A percentile compares a stretch with the other conserved stretches of the same genome.
Evolutionary conservation across 768 basidiomycete genomes (phyloP).

Genomic region (Amanita rubescens): DNA sequence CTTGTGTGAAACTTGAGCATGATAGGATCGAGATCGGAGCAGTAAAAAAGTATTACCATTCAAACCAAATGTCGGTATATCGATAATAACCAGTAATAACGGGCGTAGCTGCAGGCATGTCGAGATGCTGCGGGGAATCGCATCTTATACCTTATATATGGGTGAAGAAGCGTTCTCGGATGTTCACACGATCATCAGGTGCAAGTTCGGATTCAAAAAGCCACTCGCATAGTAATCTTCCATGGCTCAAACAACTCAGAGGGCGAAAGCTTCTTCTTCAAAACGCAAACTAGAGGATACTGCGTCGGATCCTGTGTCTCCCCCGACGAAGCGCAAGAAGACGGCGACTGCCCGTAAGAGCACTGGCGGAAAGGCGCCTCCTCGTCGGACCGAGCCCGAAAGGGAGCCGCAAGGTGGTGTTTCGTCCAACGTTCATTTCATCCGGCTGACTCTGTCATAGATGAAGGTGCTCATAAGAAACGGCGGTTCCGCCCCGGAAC

Average conservation of each 20-base stretch:
- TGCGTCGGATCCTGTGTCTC: conserved; percentile 38
- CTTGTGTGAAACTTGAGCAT: conserved; percentile 27
- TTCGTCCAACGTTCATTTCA: background rate
- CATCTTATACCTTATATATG: no score
- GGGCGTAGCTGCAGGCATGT: conserved; percentile 25
- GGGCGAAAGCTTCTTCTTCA: conserved; percentile 28
- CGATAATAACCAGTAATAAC: conserved; percentile 70
- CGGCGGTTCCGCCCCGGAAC: conserved; percentile 84
- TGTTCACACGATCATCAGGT: conserved; percentile 16
- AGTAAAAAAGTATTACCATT: conserved; percentile 45
- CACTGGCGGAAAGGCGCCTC: conserved; percentile 64
- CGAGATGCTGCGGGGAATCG: conserved; percentile 7
- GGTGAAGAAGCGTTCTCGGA: no score
- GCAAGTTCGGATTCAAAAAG: background rate
- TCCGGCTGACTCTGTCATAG: background rate
- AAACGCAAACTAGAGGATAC: conserved; percentile 41
- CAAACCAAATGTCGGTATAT: conserved; percentile 80
- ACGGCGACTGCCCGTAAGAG: conserved; percentile 74
- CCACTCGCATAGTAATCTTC: conserved; percentile 7
- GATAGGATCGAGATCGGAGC: background rate
- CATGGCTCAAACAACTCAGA: conserved; percentile 72
- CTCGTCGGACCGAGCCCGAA: conserved; percentile 26
- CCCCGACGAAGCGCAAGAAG: conserved; percentile 43
- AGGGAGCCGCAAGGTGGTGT: conserved; percentile 11
- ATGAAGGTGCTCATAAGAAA: conserved; percentile 33